Conservation (phyloP, 1,284 basidiomycete genomes). For the Earliella scabrosa region DNA sequence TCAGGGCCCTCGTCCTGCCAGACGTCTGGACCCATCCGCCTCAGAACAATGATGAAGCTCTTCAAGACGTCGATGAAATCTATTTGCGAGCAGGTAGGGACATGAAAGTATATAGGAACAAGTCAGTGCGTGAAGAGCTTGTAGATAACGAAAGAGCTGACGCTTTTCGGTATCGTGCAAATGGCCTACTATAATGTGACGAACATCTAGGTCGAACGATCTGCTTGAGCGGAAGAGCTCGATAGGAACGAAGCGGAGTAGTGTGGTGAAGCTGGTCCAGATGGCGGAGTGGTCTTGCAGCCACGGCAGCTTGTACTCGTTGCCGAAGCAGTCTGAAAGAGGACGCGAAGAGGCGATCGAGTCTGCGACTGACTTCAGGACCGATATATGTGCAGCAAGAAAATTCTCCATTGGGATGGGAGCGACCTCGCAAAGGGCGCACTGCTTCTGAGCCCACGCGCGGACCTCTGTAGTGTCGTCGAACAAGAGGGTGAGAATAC, state of each 20-base stretch:
- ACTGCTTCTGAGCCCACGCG: slow-evolving; percentile 60
- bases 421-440: slow-evolving; percentile 40
- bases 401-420: slow-evolving; percentile 56
- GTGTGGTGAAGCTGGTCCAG: slow-evolving; percentile 56
- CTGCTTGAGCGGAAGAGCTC: slow-evolving; percentile 43
- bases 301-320: slow-evolving; percentile 11
- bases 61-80: slow-evolving; percentile 71
- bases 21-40: slow-evolving; percentile 53
- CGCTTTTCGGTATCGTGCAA: slow-evolving; percentile 65
- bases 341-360: slow-evolving; percentile 23
- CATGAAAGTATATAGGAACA: background rate
- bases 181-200: slow-evolving; percentile 59
- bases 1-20: slow-evolving; percentile 73
- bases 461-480: slow-evolving; percentile 53
- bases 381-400: slow-evolving; percentile 45
- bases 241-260: slow-evolving; percentile 59
- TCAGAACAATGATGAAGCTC: slow-evolving; percentile 59
- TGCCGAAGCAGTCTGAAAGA: slow-evolving; percentile 11
- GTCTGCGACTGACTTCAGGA: slow-evolving; percentile 44
- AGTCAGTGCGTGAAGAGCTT: slow-evolving; percentile 12
- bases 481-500: slow-evolving; percentile 63
- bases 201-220: slow-evolving; percentile 46
- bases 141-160: slow-evolving; percentile 46
- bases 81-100: slow-evolving; percentile 33
- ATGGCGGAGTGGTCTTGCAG: slow-evolving; percentile 43